Base-by-base conservation (phyloP, 495 filamentous ascomycete genomes). In the Niebla homalea region DNA sequence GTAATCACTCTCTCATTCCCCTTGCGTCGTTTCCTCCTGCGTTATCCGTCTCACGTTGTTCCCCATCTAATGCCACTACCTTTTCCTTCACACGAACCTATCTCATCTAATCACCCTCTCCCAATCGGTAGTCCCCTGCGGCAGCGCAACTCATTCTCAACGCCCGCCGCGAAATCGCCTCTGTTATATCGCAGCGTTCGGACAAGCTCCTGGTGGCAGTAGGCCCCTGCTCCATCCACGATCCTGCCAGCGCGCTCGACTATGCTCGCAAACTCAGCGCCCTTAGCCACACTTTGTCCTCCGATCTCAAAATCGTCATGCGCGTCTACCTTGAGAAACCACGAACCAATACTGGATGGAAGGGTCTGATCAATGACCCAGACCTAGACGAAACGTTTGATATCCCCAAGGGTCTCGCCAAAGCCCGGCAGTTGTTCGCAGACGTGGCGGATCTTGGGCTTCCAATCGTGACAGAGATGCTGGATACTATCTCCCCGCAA, bases 311-410 rank as follows among this genome's bases (percentile, higher is more conserved):
- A 43, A 90, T 98, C 56, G 80, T 97, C 35, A 98, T 98, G 92
- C 84, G 92, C 42, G 84, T 86, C 37, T 98, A 98, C 75, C 80
- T 98, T 23, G 92, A 98, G 73, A 98, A 98, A 71, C 92, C 92
- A 21, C 80, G 92, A 53, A 98, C 92, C 14, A 98, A 88, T 0
- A 87, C 97, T n/a, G 92, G 92, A 46, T 98, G 92, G 92, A 98
- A 98, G 70, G 92, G 92, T 14, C 74, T 98, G 53, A 94, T 98
- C 72, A 98, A 98, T 65, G 92, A 98, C 68, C 92, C 92, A 3
- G 90, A 98, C 57, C 93, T 98, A 64, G 88, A 98, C 67, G 86
- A 94, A 60, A 89, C 83, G 68, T 97, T 96, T 78, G 79, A 94
- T 66, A 97, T 98, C 70, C 96, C 95, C 77, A 95, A 95, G 72